phyloP scores from a whole-genome alignment of 2,329 filamentous ascomycete species.

The Colletotrichum eleusines region DNA sequence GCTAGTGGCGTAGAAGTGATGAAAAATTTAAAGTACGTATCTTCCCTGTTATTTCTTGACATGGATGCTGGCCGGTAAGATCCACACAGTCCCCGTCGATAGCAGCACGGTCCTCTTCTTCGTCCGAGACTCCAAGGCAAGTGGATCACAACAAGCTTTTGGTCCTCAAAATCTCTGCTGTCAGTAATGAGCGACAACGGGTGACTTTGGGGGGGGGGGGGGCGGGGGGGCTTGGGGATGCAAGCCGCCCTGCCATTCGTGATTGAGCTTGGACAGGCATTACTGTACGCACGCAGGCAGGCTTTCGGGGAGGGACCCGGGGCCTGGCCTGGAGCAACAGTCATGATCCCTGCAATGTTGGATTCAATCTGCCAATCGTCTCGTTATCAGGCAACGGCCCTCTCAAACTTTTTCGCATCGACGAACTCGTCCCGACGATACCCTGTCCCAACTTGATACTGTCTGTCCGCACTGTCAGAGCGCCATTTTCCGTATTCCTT shows the following conservation, averaged over 20 bases:
- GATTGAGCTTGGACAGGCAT: conserved; percentile 31
- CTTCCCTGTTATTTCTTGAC: conserved; percentile 21
- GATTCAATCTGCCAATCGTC: conserved; percentile 24
- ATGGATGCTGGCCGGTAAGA: conserved; percentile 7
- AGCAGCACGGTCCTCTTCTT: conserved; percentile 27
- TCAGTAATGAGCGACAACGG: conserved; percentile 34
- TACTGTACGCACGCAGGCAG: not conserved
- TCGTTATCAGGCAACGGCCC: conserved; percentile 39
- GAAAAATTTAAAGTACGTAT: conserved; percentile 36
- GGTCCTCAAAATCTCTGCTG: conserved; percentile 32
- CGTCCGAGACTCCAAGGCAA: conserved; percentile 30
- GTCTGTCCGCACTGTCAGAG: conserved; percentile 26
- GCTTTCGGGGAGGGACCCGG: not conserved
- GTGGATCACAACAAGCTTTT: conserved; percentile 43
- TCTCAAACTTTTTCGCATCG: conserved; percentile 32
- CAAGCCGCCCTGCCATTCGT: conserved; percentile 25
- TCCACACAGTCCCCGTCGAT: conserved; percentile 33
- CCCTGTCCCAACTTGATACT: conserved; percentile 17
- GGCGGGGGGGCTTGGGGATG: not conserved
- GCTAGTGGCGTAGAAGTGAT: conserved; percentile 18
- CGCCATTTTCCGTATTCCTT: conserved; percentile 23
- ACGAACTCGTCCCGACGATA: not conserved
- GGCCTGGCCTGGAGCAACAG: conserved; percentile 23
- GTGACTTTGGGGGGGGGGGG: too few species aligned
- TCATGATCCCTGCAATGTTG: conserved; percentile 17